These are phyloP conservation scores for Mortierella sp. DNA, from an alignment of 371 early-diverging fungal species.

Conservation along the genomic window DNA sequence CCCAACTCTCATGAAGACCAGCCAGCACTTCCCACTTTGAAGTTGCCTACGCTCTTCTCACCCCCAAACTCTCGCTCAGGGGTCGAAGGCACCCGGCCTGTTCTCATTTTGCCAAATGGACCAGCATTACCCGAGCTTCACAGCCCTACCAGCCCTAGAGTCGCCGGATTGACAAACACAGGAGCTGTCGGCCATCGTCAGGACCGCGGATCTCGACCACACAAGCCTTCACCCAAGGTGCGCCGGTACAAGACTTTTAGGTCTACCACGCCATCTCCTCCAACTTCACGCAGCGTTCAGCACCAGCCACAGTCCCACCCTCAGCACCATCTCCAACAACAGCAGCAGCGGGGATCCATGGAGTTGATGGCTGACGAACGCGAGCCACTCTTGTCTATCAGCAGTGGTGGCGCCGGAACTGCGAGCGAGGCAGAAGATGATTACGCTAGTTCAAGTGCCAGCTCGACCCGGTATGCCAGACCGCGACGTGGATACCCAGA, in stretches of 20 bases:
- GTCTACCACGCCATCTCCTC: slow-evolving; percentile 6
- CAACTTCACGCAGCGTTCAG: neutral
- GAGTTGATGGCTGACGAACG: slow-evolving; percentile 15
- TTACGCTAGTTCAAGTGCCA: slow-evolving; percentile 6
- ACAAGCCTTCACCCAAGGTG: slow-evolving; percentile 5
- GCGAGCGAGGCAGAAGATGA: slow-evolving; percentile 3
- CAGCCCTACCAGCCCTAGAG: slow-evolving; percentile 3
- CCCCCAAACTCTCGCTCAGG: neutral
- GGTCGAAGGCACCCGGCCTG: neutral
- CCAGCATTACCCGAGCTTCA: neutral
- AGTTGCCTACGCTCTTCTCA: slow-evolving; percentile 1
- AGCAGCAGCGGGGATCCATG: neutral
- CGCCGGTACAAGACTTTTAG: slow-evolving; percentile 35
- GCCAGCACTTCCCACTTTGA: neutral
- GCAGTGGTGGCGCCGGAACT: neutral
- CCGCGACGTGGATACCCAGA: neutral
- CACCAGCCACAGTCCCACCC: neutral
- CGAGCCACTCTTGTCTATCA: slow-evolving; percentile 16
- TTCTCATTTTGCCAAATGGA: neutral
- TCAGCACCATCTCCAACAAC: neutral
- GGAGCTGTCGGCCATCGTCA: slow-evolving; percentile 40
- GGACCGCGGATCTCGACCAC: slow-evolving; percentile 8
- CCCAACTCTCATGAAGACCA: slow-evolving; percentile 5
- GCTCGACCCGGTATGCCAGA: neutral
- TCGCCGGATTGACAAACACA: slow-evolving; percentile 34